A percentile compares a stretch with the other conserved stretches of the same genome.
phyloP scores from a whole-genome alignment of 108 stramenopile species.

The Skeletonema tropicum region DNA sequence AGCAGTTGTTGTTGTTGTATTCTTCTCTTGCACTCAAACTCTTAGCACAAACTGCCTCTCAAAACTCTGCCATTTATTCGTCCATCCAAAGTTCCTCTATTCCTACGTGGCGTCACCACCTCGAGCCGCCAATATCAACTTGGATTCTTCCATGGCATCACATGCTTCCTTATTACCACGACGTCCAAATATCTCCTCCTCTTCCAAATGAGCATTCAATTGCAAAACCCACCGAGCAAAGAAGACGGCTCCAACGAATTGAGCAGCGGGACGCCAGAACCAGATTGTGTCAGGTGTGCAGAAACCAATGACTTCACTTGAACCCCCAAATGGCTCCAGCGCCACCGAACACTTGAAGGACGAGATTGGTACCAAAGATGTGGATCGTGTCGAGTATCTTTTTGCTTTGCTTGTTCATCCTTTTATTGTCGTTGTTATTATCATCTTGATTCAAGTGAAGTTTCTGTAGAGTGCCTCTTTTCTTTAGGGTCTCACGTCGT shows the following conservation, averaged over 20 bases:
- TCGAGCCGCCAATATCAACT: no score
- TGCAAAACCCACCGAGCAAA: conserved; percentile 37
- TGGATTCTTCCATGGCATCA: no score
- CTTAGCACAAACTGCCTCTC: no score
- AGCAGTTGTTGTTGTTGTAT: no score
- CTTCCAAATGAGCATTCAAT: neutral
- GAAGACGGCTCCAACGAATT: conserved; percentile 49
- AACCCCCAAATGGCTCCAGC: conserved; percentile 68
- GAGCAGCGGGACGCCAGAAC: no score
- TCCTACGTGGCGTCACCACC: no score
- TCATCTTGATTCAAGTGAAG: neutral
- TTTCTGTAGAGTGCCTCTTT: neutral
- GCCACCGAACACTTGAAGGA: conserved; percentile 63
- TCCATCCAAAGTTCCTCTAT: no score
- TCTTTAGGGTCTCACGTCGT: conserved; percentile 21
- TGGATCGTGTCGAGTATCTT: neutral
- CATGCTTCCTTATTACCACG: no score
- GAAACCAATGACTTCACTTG: conserved; percentile 57
- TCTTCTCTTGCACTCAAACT: no score
- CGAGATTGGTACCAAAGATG: conserved; percentile 43
- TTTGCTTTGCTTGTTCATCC: neutral
- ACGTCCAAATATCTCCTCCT: neutral
- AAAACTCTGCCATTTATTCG: no score
- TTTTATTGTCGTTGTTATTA: no score
- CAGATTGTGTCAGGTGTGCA: conserved; percentile 37